These are phyloP conservation scores for Saturnispora hagleri DNA, from an alignment of 805 yeast species.

Conservation along the genomic window DNA sequence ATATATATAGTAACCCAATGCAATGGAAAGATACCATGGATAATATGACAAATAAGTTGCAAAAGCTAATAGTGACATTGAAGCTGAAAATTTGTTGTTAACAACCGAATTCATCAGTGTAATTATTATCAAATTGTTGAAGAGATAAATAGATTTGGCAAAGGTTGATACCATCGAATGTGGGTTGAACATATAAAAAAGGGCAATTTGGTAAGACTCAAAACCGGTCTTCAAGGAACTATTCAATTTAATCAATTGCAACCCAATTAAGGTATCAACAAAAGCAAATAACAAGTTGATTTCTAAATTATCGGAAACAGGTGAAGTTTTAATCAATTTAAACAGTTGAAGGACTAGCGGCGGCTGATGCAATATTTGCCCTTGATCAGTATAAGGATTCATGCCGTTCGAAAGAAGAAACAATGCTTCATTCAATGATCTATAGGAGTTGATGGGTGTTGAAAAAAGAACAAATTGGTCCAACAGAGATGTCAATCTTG, in stretches of 20 bases:
- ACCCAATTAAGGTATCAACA: conserved; percentile 51
- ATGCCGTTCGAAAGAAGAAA: conserved; percentile 48
- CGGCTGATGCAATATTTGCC: conserved; percentile 82
- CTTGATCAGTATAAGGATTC: conserved; percentile 52
- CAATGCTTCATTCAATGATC: conserved; percentile 57
- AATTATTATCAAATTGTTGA: conserved; percentile 51
- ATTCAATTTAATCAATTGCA: conserved; percentile 42
- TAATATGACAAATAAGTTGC: conserved; percentile 58
- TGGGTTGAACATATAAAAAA: conserved; percentile 75
- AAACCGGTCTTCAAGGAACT: conserved; percentile 25
- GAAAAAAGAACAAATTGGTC: conserved; percentile 54
- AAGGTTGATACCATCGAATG: conserved; percentile 58
- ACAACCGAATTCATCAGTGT: conserved; percentile 39
- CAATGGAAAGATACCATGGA: conserved; percentile 52
- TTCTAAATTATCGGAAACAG: conserved; percentile 10
- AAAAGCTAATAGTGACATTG: conserved; percentile 47
- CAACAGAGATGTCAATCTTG: conserved; percentile 26
- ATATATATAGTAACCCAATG: conserved; percentile 34
- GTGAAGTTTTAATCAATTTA: conserved; percentile 27
- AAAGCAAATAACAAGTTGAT: conserved; percentile 42
- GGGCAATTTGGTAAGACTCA: conserved; percentile 19
- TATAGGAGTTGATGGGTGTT: conserved; percentile 66
- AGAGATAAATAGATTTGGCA: conserved; percentile 55
- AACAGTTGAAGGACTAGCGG: conserved; percentile 57
- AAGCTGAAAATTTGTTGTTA: conserved; percentile 29